Conservation (phyloP, 768 basidiomycete genomes). For the Myochromella boudieri region DNA sequence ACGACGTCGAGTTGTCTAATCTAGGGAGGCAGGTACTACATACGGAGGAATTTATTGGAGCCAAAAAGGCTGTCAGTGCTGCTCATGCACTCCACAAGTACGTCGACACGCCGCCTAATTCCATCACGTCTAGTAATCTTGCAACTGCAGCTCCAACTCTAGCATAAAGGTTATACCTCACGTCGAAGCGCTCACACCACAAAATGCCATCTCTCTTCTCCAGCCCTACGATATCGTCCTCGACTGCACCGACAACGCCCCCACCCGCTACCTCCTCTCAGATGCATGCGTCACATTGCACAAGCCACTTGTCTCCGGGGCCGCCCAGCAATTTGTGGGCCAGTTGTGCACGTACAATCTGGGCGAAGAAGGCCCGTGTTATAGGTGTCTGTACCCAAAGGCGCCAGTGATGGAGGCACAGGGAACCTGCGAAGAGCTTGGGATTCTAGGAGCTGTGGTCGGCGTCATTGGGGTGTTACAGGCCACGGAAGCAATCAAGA, state of each 20-base stretch:
- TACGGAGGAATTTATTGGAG: conserved; percentile 68
- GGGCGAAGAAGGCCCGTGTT: conserved; percentile 77
- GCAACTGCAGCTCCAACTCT: no score
- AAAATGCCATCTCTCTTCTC: conserved; percentile 55
- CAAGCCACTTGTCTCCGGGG: conserved; percentile 55
- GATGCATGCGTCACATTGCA: conserved; percentile 74
- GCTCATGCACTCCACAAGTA: conserved; percentile 67
- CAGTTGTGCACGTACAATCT: conserved; percentile 79
- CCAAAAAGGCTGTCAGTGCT: conserved; percentile 82
- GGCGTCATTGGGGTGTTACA: conserved; percentile 90
- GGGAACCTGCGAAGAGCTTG: conserved; percentile 85
- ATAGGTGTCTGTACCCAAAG: conserved; percentile 89
- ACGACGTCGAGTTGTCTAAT: conserved; percentile 20
- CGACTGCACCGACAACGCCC: conserved; percentile 60
- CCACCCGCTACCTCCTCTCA: conserved; percentile 90
- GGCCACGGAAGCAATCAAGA: conserved; percentile 84
- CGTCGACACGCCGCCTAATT: background rate
- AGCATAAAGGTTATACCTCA: no score
- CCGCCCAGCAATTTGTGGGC: conserved; percentile 84
- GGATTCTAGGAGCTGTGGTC: conserved; percentile 86
- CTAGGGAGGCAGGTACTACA: conserved; percentile 82
- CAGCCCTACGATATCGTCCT: conserved; percentile 32
- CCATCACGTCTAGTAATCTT: conserved; percentile 3
- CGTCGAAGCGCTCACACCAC: no score
- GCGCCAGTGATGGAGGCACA: conserved; percentile 63